These are phyloP conservation scores for Termitomyces sp. DNA, from an alignment of 768 basidiomycete genomes.

Conservation along the genomic window DNA sequence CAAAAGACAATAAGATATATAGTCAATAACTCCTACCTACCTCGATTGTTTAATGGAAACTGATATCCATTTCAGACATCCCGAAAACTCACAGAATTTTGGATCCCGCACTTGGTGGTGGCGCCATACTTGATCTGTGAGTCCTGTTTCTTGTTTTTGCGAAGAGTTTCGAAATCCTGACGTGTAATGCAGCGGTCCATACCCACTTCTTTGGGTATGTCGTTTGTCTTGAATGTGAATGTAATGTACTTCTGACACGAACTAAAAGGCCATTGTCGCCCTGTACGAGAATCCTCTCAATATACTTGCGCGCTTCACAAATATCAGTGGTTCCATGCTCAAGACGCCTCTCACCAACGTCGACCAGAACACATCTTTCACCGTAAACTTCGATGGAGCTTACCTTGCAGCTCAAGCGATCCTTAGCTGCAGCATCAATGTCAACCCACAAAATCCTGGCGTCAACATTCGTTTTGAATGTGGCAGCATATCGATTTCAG, in stretches of 20 bases:
- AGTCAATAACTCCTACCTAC: constrained; percentile 33
- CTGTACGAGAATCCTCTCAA: constrained; percentile 84
- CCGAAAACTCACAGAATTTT: constrained; percentile 70
- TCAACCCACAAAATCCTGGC: constrained; percentile 39
- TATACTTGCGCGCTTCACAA: constrained; percentile 46
- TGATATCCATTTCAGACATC: constrained; percentile 37
- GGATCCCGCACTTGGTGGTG: constrained; percentile 76
- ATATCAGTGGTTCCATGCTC: constrained; percentile 64
- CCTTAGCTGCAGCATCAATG: constrained; percentile 63
- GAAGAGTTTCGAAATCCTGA: background rate
- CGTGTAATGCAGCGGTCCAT: constrained; percentile 56
- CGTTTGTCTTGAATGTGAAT: background rate
- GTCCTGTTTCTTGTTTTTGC: constrained; percentile 14
- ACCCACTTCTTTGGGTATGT: constrained; percentile 74
- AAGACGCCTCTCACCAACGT: constrained; percentile 76
- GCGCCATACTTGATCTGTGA: constrained; percentile 79
- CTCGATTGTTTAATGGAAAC: constrained; percentile 3
- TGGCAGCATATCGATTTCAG: constrained; percentile 58
- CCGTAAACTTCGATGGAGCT: constrained; percentile 55
- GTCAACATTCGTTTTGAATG: constrained; percentile 70
- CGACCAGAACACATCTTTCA: constrained; percentile 72
- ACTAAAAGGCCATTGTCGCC: constrained; percentile 58
- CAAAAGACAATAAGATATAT: constrained; percentile 59
- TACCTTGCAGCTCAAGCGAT: constrained; percentile 68
- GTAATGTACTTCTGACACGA: background rate